Conservation (phyloP, 768 basidiomycete genomes). For the Pholiota molesta region DNA sequence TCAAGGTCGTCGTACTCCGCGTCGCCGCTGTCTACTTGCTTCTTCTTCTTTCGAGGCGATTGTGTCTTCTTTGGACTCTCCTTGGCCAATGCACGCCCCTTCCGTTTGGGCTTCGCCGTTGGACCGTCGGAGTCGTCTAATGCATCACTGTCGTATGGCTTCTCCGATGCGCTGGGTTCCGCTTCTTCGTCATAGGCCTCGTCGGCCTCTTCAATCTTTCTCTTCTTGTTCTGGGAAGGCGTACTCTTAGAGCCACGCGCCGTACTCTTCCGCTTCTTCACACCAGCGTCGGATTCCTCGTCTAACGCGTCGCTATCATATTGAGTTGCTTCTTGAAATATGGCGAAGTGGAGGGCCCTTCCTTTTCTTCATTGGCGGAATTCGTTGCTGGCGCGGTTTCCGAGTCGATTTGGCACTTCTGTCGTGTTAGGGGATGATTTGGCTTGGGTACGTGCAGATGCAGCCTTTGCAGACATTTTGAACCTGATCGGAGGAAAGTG, state of each 20-base stretch:
- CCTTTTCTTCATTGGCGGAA: background rate
- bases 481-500: too few species aligned
- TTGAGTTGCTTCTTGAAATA: background rate
- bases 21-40: slow-evolving; percentile 27
- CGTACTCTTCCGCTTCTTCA: background rate
- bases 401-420: background rate
- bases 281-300: slow-evolving; percentile 9
- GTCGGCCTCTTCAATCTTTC: background rate
- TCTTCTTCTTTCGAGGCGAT: slow-evolving; percentile 34
- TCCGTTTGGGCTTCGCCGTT: slow-evolving; percentile 27
- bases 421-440: background rate
- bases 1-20: slow-evolving; percentile 43
- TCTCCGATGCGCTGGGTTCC: background rate
- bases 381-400: background rate
- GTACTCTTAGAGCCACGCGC: background rate
- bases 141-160: slow-evolving; percentile 46
- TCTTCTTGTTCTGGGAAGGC: background rate
- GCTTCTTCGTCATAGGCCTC: slow-evolving; percentile 1
- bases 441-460: too few species aligned
- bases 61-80: slow-evolving; percentile 14
- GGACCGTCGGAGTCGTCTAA: slow-evolving; percentile 41
- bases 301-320: slow-evolving; percentile 9
- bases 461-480: background rate
- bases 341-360: background rate
- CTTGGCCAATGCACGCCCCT: background rate